Evolutionary conservation across 495 filamentous ascomycete genomes (phyloP).

Genomic region (Wilcoxina mikolae): DNA sequence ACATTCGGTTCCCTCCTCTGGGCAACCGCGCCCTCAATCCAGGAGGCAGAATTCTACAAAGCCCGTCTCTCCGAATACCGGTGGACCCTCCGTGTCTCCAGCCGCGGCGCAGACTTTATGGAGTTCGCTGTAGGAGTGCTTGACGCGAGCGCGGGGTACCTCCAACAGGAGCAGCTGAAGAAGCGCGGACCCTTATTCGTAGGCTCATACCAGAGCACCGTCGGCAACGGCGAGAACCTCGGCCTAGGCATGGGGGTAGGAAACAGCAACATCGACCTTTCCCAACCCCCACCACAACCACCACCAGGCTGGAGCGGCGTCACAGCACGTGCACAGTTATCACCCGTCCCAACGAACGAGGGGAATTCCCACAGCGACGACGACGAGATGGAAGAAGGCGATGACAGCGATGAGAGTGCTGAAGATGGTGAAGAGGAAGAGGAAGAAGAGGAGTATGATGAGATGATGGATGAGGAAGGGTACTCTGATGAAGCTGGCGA

Average conservation of each 20-base stretch:
- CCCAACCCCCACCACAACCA: constrained; percentile 4
- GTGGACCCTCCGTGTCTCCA: constrained; percentile 81
- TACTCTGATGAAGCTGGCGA: not conserved
- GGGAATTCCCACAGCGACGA: constrained; percentile 13
- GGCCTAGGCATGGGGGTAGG: constrained; percentile 26
- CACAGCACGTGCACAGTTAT: constrained; percentile 12
- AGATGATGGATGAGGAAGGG: not conserved
- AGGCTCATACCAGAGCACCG: constrained; percentile 19
- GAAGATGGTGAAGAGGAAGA: constrained; percentile 6
- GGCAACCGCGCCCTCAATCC: constrained; percentile 56
- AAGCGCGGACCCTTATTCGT: constrained; percentile 11
- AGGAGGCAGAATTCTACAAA: constrained; percentile 94
- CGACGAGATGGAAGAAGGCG: constrained; percentile 8
- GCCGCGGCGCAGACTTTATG: constrained; percentile 65
- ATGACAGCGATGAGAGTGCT: constrained; percentile 8
- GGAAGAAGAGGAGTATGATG: constrained; percentile 7
- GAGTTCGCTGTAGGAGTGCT: constrained; percentile 62
- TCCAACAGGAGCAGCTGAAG: constrained; percentile 26
- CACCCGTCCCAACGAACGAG: constrained; percentile 16
- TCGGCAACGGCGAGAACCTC: constrained; percentile 16
- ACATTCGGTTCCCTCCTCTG: constrained; percentile 70
- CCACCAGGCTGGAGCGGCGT: constrained; percentile 14
- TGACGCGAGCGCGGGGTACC: constrained; percentile 33
- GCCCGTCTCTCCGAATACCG: constrained; percentile 72
- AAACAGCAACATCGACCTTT: constrained; percentile 11